Evolutionary conservation across 2,329 filamentous ascomycete species (phyloP).

Genomic region (Ceratocystis ficicola): DNA sequence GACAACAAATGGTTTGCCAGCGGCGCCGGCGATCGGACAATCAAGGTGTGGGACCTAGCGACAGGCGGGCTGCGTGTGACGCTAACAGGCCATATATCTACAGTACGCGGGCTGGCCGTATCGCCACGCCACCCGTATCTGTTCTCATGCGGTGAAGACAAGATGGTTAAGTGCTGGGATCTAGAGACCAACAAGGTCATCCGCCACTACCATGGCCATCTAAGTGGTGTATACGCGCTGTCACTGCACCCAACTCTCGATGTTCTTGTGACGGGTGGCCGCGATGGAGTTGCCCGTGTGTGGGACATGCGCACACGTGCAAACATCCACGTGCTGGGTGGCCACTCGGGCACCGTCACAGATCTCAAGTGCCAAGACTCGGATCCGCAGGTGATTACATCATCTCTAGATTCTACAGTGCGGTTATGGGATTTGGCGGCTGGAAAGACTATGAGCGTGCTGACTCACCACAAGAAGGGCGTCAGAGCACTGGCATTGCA

Average conservation of each 20-base stretch:
- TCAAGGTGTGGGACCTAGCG: slow-evolving; percentile 97
- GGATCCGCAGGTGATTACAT: slow-evolving; percentile 87
- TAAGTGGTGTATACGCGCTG: slow-evolving; percentile 90
- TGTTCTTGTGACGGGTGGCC: slow-evolving; percentile 84
- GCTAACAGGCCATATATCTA: slow-evolving; percentile 87
- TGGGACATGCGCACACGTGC: slow-evolving; percentile 98
- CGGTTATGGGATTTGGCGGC: slow-evolving; percentile 92
- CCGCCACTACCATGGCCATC: slow-evolving; percentile 89
- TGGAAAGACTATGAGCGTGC: slow-evolving; percentile 86
- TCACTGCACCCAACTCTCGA: slow-evolving; percentile 90
- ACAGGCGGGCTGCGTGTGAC: slow-evolving; percentile 75
- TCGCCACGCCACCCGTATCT: slow-evolving; percentile 90
- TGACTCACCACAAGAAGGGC: slow-evolving; percentile 98
- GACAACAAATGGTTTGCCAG: slow-evolving; percentile 97
- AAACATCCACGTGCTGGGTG: slow-evolving; percentile 86
- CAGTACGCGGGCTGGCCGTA: slow-evolving; percentile 81
- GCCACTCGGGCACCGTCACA: slow-evolving; percentile 82
- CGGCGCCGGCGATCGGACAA: slow-evolving; percentile 87
- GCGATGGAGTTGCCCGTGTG: slow-evolving; percentile 86
- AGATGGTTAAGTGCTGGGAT: slow-evolving; percentile 99
- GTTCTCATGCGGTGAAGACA: slow-evolving; percentile 96
- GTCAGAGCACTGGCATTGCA: slow-evolving; percentile 75
- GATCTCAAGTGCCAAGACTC: slow-evolving; percentile 89
- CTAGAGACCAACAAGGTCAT: slow-evolving; percentile 99
- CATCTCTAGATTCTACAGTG: slow-evolving; percentile 84